Evolutionary conservation across 495 filamentous ascomycete species (phyloP), one percentile per base, ranked within the genome.

Genomic region (Penicillium paxilli): DNA sequence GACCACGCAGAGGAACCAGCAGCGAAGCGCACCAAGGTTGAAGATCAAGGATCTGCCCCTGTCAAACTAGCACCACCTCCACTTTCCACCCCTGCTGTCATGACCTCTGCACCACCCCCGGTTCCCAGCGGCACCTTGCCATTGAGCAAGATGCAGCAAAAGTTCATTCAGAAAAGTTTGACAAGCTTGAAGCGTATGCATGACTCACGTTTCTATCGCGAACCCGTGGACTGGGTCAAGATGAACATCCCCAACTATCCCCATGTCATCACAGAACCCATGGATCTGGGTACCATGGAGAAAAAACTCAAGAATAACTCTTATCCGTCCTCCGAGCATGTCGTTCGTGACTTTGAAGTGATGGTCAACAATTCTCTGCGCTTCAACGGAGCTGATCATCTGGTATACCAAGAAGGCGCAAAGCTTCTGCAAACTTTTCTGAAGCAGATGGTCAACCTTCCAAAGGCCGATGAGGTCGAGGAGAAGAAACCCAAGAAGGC

Each of bases 231-330:
- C 57, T 72, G 74, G 4, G 68, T 84, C 14, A 81, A 79, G 26
- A 60, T 90, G 51, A 86, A 85, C 47, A 86, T 90, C 32, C 87
- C 87, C 0, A 79, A 74, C 24, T 98, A 98, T 66, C 75, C 72
- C 3, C 76, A 79, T 3, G 82, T 89, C 57, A 81, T 98, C 55
- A 80, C 81, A 19, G 77, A 84, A 0, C 91, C 92, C 0, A 90
- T 93, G 78, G 94, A 97, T 65, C 79, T 98, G 11, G 78, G 77
- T 42, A 87, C 84, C 2, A 89, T 98, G 65, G 94, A 98, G 58
- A 72, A 82, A 32, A 92, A 89, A 56, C 71, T 98, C 5, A 90
- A 87, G 58, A 75, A 75, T n/a, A 74, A 79, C 38, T 66, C 78
- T 44, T 98, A 97, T 63, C 44, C 63, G 5, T 79, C 76, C 8